Evolutionary conservation across 2,329 filamentous ascomycete genomes (phyloP), one percentile per base, ranked within the genome.

Genomic region (Penicillium palitans): DNA sequence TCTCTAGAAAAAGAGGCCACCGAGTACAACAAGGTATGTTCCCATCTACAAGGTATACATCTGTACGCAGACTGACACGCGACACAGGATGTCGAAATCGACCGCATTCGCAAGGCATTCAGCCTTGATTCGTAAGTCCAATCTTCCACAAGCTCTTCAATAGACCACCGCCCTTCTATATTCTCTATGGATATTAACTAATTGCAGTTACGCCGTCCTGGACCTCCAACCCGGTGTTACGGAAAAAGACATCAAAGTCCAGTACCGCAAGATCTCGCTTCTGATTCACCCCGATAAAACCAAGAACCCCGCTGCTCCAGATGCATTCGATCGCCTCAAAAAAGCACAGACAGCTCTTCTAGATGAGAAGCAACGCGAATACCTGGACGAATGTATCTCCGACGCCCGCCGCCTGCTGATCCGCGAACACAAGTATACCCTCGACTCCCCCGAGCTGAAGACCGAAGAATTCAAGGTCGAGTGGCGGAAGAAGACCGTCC

Each of bases 221-320:
- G 95, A 96, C 75, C 89, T 99, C 46, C 92, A 96, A 74, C 95
- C 95, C 4, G 95, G 95, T 72, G 91, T 98, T 21, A 87, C 95
- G 56, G 93, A 98, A 68, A 93, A 91, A 59, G 95, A 98, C 79
- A 98, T 99, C 82, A 98, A 97, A 79, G 81, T 88, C 67, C 85
- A 86, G 66, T 99, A 98, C 80, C 93, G 95, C 81, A 93, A 91
- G 70, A 98, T 97, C 78, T 99, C 95, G n/a, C 88, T 99, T 57
- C 87, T 99, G 49, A 98, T 99, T 80, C 95, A 99, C 80, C 95
- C 95, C 7, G 95, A 99, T 81, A 99, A 99, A 77, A 97, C 95
- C 57, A 87, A 87, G 71, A 98, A 99, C 72, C 89, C 91, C 0
- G 85, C 83, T 49, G 95, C 95, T 0, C 93, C 95, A 4, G 95